Evolutionary conservation across 2,329 filamentous ascomycete species (phyloP), one percentile per base, ranked within the genome.

Genomic region (Juglanconis juglandina): DNA sequence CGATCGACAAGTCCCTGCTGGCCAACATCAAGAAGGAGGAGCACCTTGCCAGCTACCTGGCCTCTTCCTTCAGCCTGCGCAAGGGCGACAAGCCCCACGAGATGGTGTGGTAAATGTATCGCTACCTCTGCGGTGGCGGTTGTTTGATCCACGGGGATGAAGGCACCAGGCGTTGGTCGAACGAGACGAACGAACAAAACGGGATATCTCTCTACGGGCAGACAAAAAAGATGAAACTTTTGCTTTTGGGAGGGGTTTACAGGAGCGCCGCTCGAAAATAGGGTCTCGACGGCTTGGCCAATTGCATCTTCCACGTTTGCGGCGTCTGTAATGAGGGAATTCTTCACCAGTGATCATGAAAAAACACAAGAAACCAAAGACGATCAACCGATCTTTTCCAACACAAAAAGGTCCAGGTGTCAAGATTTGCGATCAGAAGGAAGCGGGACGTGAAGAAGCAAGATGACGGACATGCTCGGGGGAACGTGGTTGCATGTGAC

Each of bases 31-130:
- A 98, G 91, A 97, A 98, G 89, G 92, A 96, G 80, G 90, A 92
- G 72, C 84, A 94, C 81, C 90, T 99, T 73, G 81, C 87, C 77
- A 91, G 89, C 83, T 99, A 99, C 88, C 91, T 99, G 73, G 86
- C 86, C 77, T 91, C 89, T 81, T 92, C 89, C 78, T 99, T 99
- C 91, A 96, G 91, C 88, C 89, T 99, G 81, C 91, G 94, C 84
- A 97, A 93, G 86, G 95, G 95, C 76, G 94, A 99, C 87, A 93
- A 94, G 89, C 95, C 95, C 82, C 95, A 99, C 85, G 91, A 96
- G 88, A 98, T 99, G 95, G 91, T 91, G 83, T 99, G 94, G 88
- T 99, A 97, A 82, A 87, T 62, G 39, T 46, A 50, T 46, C 39
- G 24, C 24, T 58, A 14, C 54, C 50, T 46, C 48, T 48, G 34